These are phyloP conservation scores for Cantharellus cinnabarinus DNA, from an alignment of 768 basidiomycete genomes.

Conservation along the genomic window DNA sequence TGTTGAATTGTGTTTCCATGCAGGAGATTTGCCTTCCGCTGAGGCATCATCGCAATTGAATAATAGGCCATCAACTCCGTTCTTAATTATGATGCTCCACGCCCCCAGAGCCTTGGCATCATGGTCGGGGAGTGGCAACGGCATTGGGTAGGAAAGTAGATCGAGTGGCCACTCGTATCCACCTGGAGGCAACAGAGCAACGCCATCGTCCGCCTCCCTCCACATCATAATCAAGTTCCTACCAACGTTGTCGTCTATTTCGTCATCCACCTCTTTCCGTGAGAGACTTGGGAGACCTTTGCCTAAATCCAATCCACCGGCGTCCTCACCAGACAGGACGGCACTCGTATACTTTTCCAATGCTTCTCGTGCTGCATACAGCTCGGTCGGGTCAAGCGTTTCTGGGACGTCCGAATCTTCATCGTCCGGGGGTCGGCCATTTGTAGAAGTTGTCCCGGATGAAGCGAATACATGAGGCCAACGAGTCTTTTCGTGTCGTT, in stretches of 20 bases:
- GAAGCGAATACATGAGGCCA: conserved; percentile 66
- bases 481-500: conserved; percentile 57
- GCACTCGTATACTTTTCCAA: conserved; percentile 72
- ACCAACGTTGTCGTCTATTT: conserved; percentile 61
- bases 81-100: conserved; percentile 39
- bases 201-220: conserved; percentile 29
- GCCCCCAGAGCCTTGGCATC: conserved; percentile 1
- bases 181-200: conserved; percentile 20
- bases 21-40: conserved; percentile 13
- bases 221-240: conserved; percentile 43
- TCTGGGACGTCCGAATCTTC: conserved; percentile 60
- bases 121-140: conserved; percentile 12
- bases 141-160: conserved; percentile 52
- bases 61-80: conserved; percentile 50
- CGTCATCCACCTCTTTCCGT: conserved; percentile 80
- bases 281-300: conserved; percentile 58
- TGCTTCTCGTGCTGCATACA: conserved; percentile 56
- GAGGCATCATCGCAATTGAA: conserved; percentile 20
- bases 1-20: conserved; percentile 64
- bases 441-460: conserved; percentile 17
- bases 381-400: conserved; percentile 69
- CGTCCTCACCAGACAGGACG: conserved; percentile 35
- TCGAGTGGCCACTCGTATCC: neutral
- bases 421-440: conserved; percentile 9
- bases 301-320: conserved; percentile 37